Base-by-base conservation (phyloP, 331 rosid species). In the Rosa hybrid region DNA sequence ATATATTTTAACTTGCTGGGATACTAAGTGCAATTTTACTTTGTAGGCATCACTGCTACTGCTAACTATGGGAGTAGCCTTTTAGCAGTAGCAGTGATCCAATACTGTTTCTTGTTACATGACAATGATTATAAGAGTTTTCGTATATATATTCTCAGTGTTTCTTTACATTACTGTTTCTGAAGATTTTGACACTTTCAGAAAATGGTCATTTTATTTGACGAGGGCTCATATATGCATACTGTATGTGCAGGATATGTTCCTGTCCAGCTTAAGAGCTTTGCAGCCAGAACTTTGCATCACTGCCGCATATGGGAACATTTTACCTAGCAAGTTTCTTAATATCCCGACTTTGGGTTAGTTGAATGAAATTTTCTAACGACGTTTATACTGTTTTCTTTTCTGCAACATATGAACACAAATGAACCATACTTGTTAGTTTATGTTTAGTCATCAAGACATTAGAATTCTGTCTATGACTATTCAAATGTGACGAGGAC, bases 281-380 rank as follows among this genome's bases (percentile, higher is more conserved):
- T 80, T 95, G 86, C 88, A 93, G 80, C 98, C 98, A 1, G 90
- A 93, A 72, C 83, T 95, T 57, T 95, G 99, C 80, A 81, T 95
- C 72, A 92, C 98, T 0, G 98, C 98, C 1, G 99, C 98, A 41
- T 95, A 92, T 65, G 98, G 98, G 73, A 95, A 95, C 76, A 92
- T 95, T 86, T 85, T 92, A 77, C 98, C 98, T 44, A 90, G 83
- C 89, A 88, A 89, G 80, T 89, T 95, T 89, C 91, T 95, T 16
- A 73, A 90, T 62, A 89, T 92, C 80, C 99, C 96, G 8, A 59
- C 84, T 45, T 72, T 75, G 49, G 98, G 98, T 92, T 85, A 56
- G 88, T 85, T 13, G 57, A 14, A 78, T 30, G 8, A 60, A 25
- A 4, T 76, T 72, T 49, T 8, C 69, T 60, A 27, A 69, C 49